Base-by-base conservation (phyloP, 495 filamentous ascomycete species). In the Podospora fimiseda region DNA sequence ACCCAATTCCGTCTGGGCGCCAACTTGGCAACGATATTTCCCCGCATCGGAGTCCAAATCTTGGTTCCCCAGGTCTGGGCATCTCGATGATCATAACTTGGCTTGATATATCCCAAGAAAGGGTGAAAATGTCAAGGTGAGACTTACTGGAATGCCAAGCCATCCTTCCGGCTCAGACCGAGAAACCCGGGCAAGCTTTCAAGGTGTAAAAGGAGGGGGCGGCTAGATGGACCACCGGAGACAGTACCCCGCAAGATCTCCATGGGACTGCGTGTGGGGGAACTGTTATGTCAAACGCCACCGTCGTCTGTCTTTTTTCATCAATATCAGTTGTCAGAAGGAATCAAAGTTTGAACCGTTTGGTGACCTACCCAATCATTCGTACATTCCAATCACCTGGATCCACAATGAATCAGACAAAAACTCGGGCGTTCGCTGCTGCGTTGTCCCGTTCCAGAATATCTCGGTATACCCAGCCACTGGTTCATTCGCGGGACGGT, bases 381-480 rank as follows among this genome's bases (percentile, higher is more conserved):
- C 44, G 44, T 21, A 47, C 44, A 30, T 41, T 14, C 8, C 20
- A 15, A 15, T 47, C 11, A 47, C 16, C n/a, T 14, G 48, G 42
- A 27, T 50, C 42, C 21, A 27, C 41, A 2, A 53, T 57, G 58
- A 38, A 21, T 52, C 36, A 19, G 7, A 36, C 33, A 46, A 24
- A 3, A 18, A 16, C 27, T 22, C 52, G 21, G 27, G 5, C 46
- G 9, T 38, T 33, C 13, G 18, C 36, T 23, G 33, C 21, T 33
- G 18, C 47, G 24, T 42, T 39, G 11, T 41, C n/a, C 16, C 16
- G 21, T 13, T 14, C n/a, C 21, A 2, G 39, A 16, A 9, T 49
- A 2, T 40, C 19, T 43, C 6, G 43, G 2, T 43, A 15, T 44
- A 18, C 36, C 18, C 49, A 47, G 33, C 33, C 37, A 11, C 6